Evolutionary conservation across 1,284 basidiomycete genomes (phyloP), one percentile per base, ranked within the genome.

Genomic region (Austroboletus novae-zelandiae): DNA sequence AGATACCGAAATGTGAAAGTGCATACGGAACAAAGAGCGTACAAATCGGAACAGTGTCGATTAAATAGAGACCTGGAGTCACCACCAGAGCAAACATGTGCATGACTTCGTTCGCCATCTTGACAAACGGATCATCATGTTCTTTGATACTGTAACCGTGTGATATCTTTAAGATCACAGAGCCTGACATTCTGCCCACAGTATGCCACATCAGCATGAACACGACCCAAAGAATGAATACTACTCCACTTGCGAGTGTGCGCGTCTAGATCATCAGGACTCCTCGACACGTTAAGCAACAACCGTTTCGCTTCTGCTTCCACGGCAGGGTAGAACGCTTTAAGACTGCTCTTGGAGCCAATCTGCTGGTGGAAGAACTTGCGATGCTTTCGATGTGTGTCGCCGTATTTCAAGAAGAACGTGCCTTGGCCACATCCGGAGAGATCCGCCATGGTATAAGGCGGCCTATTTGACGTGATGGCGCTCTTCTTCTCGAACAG

Each of bases 401-500:
- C 57, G 4, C 58, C 56, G n/a, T 65, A 61, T 9, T 53, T 58
- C 14, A 51, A 42, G 23, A 70, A 57, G n/a, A 42, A 43, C 20
- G 56, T 55, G 0, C 35, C 25, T 10, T 58, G 18, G 14, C 51
- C 47, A 65, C 61, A 67, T 4, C 67, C 70, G 5, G 58, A 43
- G 51, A 67, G 56, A 5, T 47, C 27, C n/a, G 41, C 58, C 57
- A 69, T 55, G 8, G 56, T 48, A 1, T 60, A 30, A 20, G 47
- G 41, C 5, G 58, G 59, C 25, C 57, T 50, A 37, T 64, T 54
- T 1, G 61, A 58, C 14, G 55, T 58, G 11, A 55, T 49, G 5
- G 53, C 40, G 14, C 58, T 54, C 37, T 51, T 55, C 50, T 57
- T 68, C 15, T 59, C 61, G 3, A 68, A 53, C 7, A 67, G 32